A percentile compares a stretch with the other conserved stretches of the same genome.
These are phyloP conservation scores for Plasmodium malariae DNA, from an alignment of 169 alveolate species.

Conservation along the genomic window DNA sequence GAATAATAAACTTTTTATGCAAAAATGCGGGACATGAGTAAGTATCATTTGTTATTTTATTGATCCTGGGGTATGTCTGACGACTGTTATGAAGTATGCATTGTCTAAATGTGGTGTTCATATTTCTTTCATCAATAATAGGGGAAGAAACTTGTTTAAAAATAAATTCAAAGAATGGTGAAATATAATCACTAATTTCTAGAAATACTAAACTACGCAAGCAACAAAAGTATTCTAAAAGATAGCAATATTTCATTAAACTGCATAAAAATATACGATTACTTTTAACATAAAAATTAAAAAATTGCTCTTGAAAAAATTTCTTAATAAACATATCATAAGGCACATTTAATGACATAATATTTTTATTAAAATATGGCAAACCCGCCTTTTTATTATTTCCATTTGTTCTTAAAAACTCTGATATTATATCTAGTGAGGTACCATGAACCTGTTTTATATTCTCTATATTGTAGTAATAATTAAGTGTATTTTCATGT, in stretches of 20 bases:
- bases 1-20: slow-evolving; percentile 45
- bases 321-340: slow-evolving; percentile 68
- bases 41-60: background rate
- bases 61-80: background rate
- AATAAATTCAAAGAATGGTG: slow-evolving; percentile 70
- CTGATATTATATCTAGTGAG: slow-evolving; percentile 46
- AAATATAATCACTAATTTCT: slow-evolving; percentile 72
- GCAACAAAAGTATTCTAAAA: slow-evolving; percentile 66
- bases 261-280: slow-evolving; percentile 69
- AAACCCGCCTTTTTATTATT: slow-evolving; percentile 18
- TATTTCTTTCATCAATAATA: slow-evolving; percentile 66
- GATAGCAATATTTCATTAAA: slow-evolving; percentile 64
- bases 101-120: slow-evolving; percentile 65
- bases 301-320: slow-evolving; percentile 68
- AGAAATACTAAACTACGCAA: slow-evolving; percentile 75
- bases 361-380: slow-evolving; percentile 59
- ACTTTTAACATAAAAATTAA: slow-evolving; percentile 37
- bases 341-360: slow-evolving; percentile 58
- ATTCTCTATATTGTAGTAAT: slow-evolving; percentile 56
- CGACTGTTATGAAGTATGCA: slow-evolving; percentile 33
- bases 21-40: slow-evolving; percentile 61
- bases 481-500: slow-evolving; percentile 75
- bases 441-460: slow-evolving; percentile 9
- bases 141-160: slow-evolving; percentile 61
- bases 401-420: slow-evolving; percentile 30